Base-by-base conservation (phyloP, 352 stramenopile genomes). In the Phytopythium boreale region DNA sequence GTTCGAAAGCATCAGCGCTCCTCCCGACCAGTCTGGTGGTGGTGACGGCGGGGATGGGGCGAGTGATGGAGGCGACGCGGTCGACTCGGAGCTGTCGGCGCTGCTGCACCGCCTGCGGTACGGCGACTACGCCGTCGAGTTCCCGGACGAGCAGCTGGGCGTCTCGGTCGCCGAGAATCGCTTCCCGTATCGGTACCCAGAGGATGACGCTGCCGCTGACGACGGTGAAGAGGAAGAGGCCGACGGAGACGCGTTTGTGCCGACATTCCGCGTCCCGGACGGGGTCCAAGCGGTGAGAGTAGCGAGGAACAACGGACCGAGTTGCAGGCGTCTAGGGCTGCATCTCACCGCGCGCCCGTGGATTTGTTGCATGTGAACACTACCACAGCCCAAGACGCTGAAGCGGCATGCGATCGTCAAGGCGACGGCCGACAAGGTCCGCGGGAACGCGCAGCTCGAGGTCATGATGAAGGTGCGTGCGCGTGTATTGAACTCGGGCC, bases 41-140 rank as follows among this genome's bases (percentile, higher is more conserved):
- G 14, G 50, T 41, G 27, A 15, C 14, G 43, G 17, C n/a, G n/a
- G n/a, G n/a, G n/a, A n/a, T 2, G 29, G 20, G 12, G 62, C 31
- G 2, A 20, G 5, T 50, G 50, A 43, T 49, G 43, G 6, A 17
- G 34, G 4, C 0, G 34, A 10, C 31, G 2, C 31, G 17, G 41
- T 7, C 10, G 47, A 64, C 20, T 47, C 59, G 26, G 52, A 58
- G 41, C 60, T 65, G 36, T 61, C 64, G 27, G 58, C 61, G 49
- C 47, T 71, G 41, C 67, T 87, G n/a, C 75, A 82, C 56, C 65
- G 65, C 19, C 56, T 87, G 59, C 77, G 77, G 24, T 87, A 78
- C 39, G 68, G 63, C 22, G 77, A 87, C 64, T 84, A 87, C 58
- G 50, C 57, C 11, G 66, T 75, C 10, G 73, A 84, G 61, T 87